These are phyloP conservation scores for Aspergillus oerlinghausenensis DNA, from an alignment of 2,329 filamentous ascomycete species.

Conservation along the genomic window DNA sequence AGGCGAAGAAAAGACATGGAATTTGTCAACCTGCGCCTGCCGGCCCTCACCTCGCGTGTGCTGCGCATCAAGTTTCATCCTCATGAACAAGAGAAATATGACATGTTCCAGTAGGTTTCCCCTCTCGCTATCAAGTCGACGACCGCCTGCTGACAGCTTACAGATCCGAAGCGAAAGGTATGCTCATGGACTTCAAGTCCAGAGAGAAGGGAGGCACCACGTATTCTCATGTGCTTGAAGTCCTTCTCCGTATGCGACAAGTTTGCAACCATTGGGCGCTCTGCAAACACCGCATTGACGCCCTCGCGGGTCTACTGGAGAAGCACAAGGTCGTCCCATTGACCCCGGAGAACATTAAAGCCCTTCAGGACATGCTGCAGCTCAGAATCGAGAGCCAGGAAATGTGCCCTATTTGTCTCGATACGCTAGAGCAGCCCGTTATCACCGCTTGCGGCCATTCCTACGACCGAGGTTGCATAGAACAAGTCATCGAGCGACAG, in stretches of 20 bases:
- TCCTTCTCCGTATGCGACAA: slow-evolving; percentile 77
- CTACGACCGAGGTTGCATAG: slow-evolving; percentile 71
- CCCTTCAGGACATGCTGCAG: slow-evolving; percentile 70
- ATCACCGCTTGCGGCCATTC: slow-evolving; percentile 82
- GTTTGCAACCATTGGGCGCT: slow-evolving; percentile 87
- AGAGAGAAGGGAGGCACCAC: slow-evolving; percentile 46
- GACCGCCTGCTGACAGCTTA: slow-evolving; percentile 18
- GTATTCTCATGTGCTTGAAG: slow-evolving; percentile 74
- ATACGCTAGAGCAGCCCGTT: slow-evolving; percentile 65
- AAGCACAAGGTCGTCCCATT: slow-evolving; percentile 63
- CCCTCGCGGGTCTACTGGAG: slow-evolving; percentile 66
- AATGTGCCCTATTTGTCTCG: slow-evolving; percentile 77
- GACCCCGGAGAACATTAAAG: slow-evolving; percentile 65
- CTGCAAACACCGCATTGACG: slow-evolving; percentile 67
- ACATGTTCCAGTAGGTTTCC: slow-evolving; percentile 59
- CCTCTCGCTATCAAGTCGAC: background rate
- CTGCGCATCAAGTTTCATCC: slow-evolving; percentile 68
- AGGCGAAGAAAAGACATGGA: slow-evolving; percentile 82
- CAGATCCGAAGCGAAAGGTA: slow-evolving; percentile 69
- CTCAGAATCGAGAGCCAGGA: slow-evolving; percentile 76
- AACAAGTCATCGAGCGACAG: slow-evolving; percentile 67
- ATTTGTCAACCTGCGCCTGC: slow-evolving; percentile 77
- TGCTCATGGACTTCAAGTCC: slow-evolving; percentile 57
- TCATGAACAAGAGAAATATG: slow-evolving; percentile 73
- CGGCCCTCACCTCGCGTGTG: slow-evolving; percentile 71